Conservation (phyloP, 345 rosid genomes). For the Boechera retrofracta region DNA sequence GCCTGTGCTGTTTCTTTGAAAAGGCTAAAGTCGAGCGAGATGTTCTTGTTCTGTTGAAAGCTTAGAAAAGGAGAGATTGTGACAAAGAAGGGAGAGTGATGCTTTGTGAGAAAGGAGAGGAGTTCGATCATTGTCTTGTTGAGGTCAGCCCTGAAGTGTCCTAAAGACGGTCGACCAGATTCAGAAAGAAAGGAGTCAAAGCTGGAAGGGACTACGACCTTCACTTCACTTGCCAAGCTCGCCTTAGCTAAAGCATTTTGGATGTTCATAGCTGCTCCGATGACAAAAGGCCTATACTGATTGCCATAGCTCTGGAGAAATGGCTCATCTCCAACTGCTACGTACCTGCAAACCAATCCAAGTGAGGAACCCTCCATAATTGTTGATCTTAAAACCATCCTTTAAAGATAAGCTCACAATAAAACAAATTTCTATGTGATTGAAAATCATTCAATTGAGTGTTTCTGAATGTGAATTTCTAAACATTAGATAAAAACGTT, state of each 20-base stretch:
- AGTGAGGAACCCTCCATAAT: not conserved
- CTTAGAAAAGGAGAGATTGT: constrained; percentile 68
- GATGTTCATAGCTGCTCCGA: constrained; percentile 81
- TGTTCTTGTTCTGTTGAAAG: constrained; percentile 70
- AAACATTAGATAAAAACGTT: not conserved
- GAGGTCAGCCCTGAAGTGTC: constrained; percentile 77
- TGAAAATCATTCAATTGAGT: no score
- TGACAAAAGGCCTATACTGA: constrained; percentile 71
- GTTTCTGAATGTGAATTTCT: no score
- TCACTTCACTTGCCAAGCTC: constrained; percentile 65
- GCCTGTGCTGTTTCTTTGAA: constrained; percentile 63
- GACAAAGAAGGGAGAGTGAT: constrained; percentile 74
- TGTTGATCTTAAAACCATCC: not conserved
- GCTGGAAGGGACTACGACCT: constrained; percentile 88
- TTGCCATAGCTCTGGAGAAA: constrained; percentile 67
- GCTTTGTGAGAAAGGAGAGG: constrained; percentile 69
- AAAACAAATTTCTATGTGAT: not conserved
- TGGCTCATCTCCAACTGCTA: constrained; percentile 90
- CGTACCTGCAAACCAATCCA: constrained; percentile 57
- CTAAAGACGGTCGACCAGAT: constrained; percentile 69
- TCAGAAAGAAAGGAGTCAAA: constrained; percentile 69
- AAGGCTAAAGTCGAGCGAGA: constrained; percentile 71
- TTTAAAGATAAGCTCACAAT: not conserved
- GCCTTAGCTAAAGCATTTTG: constrained; percentile 76
- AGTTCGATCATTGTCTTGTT: constrained; percentile 88